phyloP scores from a whole-genome alignment of 202 grass and related monocot genomes.

The Thinopyrum obtusiflorum region DNA sequence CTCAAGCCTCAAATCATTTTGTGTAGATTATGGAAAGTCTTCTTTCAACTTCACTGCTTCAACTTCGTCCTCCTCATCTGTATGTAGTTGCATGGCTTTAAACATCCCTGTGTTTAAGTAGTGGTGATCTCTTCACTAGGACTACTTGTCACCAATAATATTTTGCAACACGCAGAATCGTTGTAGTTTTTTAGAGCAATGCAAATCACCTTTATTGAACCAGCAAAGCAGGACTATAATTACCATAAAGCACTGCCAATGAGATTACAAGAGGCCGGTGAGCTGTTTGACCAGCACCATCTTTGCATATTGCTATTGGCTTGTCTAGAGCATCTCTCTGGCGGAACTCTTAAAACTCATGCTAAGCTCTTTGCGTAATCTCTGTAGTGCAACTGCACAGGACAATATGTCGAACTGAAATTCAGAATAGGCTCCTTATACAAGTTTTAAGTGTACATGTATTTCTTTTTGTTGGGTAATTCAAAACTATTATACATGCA shows the following conservation, averaged over 20 bases:
- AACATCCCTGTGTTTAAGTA: not conserved
- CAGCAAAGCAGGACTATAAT: not conserved
- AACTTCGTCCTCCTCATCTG: not conserved
- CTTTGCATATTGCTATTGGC: conserved; percentile 27
- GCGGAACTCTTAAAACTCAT: not conserved
- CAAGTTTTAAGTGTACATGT: not conserved
- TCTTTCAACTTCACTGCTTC: not conserved
- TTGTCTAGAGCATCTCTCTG: conserved; percentile 12
- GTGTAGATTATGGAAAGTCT: not conserved
- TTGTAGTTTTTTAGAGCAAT: not conserved
- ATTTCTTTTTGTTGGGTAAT: conserved; percentile 1
- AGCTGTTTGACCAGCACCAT: not conserved
- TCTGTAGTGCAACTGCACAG: not conserved
- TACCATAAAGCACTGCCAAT: not conserved
- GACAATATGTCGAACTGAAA: conserved; percentile 13
- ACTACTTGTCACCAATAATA: not conserved
- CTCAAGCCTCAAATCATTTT: conserved; percentile 3
- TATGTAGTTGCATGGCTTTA: not conserved
- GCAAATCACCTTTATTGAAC: not conserved
- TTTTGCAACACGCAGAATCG: not conserved
- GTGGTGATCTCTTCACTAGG: not conserved
- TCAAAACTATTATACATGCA: conserved; percentile 3
- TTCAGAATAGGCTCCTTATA: not conserved
- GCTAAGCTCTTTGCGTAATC: not conserved
- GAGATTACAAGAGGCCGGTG: not conserved